phyloP scores from a whole-genome alignment of 108 stramenopile genomes.

The Hondaea fermentalgiana region DNA sequence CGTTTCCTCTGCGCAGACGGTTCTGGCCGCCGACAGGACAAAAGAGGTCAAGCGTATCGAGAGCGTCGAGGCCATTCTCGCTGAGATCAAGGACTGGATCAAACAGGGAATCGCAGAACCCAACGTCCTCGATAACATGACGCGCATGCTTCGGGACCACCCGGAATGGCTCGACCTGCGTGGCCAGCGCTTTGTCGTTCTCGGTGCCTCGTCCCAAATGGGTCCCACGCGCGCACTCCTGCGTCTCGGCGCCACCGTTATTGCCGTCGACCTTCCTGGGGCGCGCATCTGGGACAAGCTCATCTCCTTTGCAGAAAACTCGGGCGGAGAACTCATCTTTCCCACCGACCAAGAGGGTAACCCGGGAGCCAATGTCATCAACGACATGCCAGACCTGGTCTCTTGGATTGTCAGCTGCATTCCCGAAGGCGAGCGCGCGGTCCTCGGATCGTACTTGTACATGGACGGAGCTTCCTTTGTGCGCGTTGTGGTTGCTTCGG shows the following conservation, averaged over 20 bases:
- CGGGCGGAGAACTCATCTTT: not conserved
- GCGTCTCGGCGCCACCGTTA: conserved; percentile 12
- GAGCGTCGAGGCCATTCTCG: not conserved
- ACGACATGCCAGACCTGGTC: not conserved
- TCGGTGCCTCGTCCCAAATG: conserved; percentile 12
- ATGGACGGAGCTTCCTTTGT: not conserved
- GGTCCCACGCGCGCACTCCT: not conserved
- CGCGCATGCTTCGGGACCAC: not conserved
- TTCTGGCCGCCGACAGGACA: not conserved
- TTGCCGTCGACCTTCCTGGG: not conserved
- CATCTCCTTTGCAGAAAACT: not conserved
- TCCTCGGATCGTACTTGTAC: not conserved
- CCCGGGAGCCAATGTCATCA: not conserved
- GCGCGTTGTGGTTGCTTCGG: not conserved
- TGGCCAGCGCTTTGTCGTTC: not conserved
- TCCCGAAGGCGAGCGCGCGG: not conserved
- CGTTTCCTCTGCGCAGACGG: not conserved
- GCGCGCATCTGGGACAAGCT: not conserved
- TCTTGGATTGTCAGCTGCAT: not conserved
- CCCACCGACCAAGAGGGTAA: not conserved
- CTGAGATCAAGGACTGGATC: not conserved
- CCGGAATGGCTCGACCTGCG: not conserved
- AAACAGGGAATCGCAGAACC: not conserved
- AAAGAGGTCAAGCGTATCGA: not conserved
- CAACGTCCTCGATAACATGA: not conserved